phyloP scores from a whole-genome alignment of 176 grass and related monocot genomes.

The Oryza nivara region DNA sequence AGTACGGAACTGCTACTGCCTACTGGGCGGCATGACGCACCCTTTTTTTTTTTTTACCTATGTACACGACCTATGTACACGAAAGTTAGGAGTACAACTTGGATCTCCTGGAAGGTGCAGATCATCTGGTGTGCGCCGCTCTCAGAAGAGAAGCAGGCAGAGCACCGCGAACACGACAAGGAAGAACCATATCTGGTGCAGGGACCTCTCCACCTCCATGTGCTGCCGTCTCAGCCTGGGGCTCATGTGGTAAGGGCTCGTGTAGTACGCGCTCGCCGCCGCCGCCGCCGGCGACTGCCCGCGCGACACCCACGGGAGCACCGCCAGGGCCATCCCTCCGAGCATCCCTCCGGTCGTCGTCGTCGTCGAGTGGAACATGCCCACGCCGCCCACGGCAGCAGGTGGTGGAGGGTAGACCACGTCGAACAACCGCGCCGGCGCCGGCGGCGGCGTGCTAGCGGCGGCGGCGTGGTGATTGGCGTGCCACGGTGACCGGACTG shows the following conservation, averaged over 20 bases:
- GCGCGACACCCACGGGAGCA: constrained; percentile 58
- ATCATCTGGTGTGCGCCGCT: neutral
- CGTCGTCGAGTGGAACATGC: constrained; percentile 48
- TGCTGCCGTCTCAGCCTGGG: constrained; percentile 63
- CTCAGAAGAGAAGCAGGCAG: constrained; percentile 77
- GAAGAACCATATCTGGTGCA: constrained; percentile 87
- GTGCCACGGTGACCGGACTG: neutral
- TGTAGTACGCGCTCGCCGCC: constrained; percentile 30
- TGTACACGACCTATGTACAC: neutral
- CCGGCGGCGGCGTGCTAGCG: neutral
- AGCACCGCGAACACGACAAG: constrained; percentile 60
- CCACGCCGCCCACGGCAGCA: constrained; percentile 13
- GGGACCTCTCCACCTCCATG: constrained; percentile 64
- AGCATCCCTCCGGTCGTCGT: constrained; percentile 47
- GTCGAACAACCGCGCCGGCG: constrained; percentile 1
- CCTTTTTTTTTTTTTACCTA: neutral
- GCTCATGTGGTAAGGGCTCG: constrained; percentile 49
- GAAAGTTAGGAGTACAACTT: neutral
- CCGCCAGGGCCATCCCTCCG: constrained; percentile 55
- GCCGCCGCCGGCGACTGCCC: constrained; percentile 16
- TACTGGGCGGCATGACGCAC: neutral
- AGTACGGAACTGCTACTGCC: neutral
- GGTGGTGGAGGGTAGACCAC: neutral
- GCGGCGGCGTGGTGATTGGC: neutral
- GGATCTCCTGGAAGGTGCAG: neutral